Conservation (phyloP, 768 basidiomycete species). For the Lactarius quietus region DNA sequence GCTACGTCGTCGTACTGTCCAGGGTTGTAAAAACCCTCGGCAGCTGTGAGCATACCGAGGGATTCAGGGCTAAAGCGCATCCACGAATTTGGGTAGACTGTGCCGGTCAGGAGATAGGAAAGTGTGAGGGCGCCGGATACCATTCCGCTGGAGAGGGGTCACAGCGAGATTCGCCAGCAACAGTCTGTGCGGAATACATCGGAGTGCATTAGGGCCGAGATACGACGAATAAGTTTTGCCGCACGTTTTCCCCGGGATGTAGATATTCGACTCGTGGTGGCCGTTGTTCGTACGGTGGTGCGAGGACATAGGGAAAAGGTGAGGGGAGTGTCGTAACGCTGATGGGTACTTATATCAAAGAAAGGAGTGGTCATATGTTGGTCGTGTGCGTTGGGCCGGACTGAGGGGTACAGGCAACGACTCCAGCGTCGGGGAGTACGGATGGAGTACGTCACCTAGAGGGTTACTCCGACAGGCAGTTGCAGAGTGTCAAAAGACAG, state of each 20-base stretch:
- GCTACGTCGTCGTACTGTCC: not conserved
- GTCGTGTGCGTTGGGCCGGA: not conserved
- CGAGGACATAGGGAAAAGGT: not conserved
- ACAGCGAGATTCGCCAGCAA: slow-evolving; percentile 16
- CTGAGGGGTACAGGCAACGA: not conserved
- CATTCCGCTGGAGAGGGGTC: slow-evolving; percentile 11
- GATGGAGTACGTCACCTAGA: not conserved
- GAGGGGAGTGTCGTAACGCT: not conserved
- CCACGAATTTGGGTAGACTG: slow-evolving; percentile 15
- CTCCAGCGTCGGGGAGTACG: not conserved
- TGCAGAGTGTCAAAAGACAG: too few relatives aligned
- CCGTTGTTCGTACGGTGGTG: not conserved
- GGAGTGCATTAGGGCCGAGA: not conserved
- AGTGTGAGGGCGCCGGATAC: slow-evolving; percentile 18
- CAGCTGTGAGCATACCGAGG: not conserved
- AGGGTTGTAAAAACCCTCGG: not conserved
- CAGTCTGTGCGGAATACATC: not conserved
- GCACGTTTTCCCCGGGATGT: slow-evolving; percentile 4
- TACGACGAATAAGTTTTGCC: not conserved
- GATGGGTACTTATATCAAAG: not conserved
- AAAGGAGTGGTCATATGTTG: not conserved
- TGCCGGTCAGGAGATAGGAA: slow-evolving; percentile 17
- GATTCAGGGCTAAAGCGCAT: slow-evolving; percentile 5
- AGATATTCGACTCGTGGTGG: not conserved
- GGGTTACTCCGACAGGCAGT: not conserved